Evolutionary conservation across 768 basidiomycete species (phyloP).

Genomic region (Rhodosporidiobolus sp.): DNA sequence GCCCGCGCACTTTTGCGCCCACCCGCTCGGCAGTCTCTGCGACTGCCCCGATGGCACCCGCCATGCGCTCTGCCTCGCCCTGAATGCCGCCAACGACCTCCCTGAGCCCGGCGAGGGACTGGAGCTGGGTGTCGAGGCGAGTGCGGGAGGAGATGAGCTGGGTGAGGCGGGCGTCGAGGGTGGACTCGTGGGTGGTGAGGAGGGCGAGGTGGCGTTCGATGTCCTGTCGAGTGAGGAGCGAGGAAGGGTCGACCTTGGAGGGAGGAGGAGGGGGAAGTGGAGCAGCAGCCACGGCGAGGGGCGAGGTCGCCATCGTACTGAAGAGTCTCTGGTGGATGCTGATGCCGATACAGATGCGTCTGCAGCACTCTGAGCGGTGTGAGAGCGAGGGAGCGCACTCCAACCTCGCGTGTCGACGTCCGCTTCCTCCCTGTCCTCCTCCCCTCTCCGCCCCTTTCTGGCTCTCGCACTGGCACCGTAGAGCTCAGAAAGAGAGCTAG

Average conservation of each 20-base stretch:
- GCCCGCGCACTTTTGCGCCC: conserved; percentile 78
- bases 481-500: no score
- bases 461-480: no score
- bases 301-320: not conserved
- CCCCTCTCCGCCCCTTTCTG: not conserved
- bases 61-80: conserved; percentile 24
- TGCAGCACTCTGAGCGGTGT: no score
- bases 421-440: not conserved
- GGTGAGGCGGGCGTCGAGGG: conserved; percentile 27
- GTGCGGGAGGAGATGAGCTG: conserved; percentile 20
- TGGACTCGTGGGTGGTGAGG: conserved; percentile 14
- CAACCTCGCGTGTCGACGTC: no score
- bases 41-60: conserved; percentile 8
- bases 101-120: conserved; percentile 12
- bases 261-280: not conserved
- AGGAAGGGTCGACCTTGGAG: conserved; percentile 1
- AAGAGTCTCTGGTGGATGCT: no score
- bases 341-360: not conserved
- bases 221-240: conserved; percentile 24
- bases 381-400: no score
- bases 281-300: not conserved
- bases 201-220: conserved; percentile 15
- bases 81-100: conserved; percentile 29
- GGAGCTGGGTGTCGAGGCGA: conserved; percentile 15
- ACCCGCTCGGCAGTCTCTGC: conserved; percentile 71